Conservation (phyloP, 176 grass and related monocot species). For the Alopecurus myosuroides region DNA sequence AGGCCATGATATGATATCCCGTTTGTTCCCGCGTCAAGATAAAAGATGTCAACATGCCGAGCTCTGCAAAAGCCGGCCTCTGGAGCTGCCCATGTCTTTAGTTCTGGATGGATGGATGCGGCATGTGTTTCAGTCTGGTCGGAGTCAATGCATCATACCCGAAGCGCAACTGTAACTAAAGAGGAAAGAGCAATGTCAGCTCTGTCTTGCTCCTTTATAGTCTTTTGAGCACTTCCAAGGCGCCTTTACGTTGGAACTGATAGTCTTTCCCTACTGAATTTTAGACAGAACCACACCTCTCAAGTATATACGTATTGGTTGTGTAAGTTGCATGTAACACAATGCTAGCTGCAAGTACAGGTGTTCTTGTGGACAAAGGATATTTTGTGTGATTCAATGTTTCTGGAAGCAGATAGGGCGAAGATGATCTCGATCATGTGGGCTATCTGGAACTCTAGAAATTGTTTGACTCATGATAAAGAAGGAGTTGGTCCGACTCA, state of each 20-base stretch:
- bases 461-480: too few relatives aligned
- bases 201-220: neutral
- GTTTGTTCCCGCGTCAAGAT: neutral
- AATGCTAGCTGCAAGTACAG: too few relatives aligned
- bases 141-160: slow-evolving; percentile 17
- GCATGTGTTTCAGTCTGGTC: neutral
- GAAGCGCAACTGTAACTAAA: neutral
- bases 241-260: neutral
- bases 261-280: neutral
- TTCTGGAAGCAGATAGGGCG: too few relatives aligned
- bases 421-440: too few relatives aligned
- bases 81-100: neutral
- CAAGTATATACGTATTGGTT: neutral
- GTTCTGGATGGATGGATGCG: slow-evolving; percentile 1
- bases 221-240: slow-evolving; percentile 28
- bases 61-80: neutral
- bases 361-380: too few relatives aligned
- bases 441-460: too few relatives aligned
- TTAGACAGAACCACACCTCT: neutral
- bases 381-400: too few relatives aligned
- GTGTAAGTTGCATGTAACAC: too few relatives aligned
- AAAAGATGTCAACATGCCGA: neutral
- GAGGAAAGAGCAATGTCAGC: neutral
- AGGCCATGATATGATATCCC: neutral
- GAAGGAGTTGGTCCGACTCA: too few relatives aligned